Conservation (phyloP, 306 rosid species). For the Trichosanthes truncata region DNA sequence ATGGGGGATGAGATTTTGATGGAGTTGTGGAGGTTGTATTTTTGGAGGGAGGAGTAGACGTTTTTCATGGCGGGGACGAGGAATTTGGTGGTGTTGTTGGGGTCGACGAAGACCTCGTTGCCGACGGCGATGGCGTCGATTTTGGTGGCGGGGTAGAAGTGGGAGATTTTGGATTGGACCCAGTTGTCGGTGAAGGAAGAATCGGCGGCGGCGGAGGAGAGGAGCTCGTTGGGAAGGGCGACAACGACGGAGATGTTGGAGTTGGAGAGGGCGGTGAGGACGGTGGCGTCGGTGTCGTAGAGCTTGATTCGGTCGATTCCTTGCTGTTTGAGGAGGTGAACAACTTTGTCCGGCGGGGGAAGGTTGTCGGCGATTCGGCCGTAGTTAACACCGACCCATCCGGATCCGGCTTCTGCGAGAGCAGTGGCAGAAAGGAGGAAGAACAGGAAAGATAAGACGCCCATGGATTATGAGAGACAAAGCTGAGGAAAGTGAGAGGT, state of each 20-base stretch:
- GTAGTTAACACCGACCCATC: slow-evolving; percentile 64
- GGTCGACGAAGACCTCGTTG: slow-evolving; percentile 74
- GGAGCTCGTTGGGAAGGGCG: background rate
- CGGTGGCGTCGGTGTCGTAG: slow-evolving; percentile 57
- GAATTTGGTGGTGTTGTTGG: slow-evolving; percentile 43
- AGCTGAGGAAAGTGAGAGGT: too few species aligned
- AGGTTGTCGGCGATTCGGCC: slow-evolving; percentile 60
- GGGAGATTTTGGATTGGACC: slow-evolving; percentile 52
- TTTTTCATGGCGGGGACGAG: slow-evolving; percentile 76
- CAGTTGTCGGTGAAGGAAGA: slow-evolving; percentile 62
- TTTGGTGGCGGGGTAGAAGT: slow-evolving; percentile 46
- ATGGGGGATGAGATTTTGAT: slow-evolving; percentile 68
- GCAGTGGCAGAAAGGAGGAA: slow-evolving; percentile 13
- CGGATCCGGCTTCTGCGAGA: slow-evolving; percentile 24
- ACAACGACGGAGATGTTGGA: slow-evolving; percentile 25
- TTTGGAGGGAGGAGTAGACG: slow-evolving; percentile 32
- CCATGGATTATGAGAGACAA: slow-evolving; percentile 20
- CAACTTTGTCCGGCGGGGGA: slow-evolving; percentile 51
- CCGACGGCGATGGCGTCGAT: slow-evolving; percentile 77
- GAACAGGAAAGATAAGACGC: background rate
- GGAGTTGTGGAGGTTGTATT: slow-evolving; percentile 22
- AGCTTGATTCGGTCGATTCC: slow-evolving; percentile 57
- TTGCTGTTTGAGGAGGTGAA: slow-evolving; percentile 43
- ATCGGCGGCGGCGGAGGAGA: slow-evolving; percentile 33
- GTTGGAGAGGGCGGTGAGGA: slow-evolving; percentile 47